A percentile compares a stretch with the other conserved stretches of the same genome.
Evolutionary conservation across 345 rosid species (phyloP).

Genomic region (Populus tremula): DNA sequence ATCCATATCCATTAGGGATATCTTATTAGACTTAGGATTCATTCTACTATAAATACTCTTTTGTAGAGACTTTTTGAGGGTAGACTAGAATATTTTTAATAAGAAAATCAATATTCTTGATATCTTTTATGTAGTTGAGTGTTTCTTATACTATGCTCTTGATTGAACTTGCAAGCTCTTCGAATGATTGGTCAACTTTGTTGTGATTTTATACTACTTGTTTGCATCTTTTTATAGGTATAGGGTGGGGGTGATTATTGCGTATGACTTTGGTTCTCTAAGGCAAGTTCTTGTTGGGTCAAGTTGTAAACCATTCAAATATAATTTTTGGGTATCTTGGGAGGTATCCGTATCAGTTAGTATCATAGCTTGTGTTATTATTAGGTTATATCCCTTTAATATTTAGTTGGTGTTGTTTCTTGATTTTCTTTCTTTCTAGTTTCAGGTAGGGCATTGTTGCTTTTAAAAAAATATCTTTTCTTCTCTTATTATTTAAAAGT

Average conservation of each 20-base stretch:
- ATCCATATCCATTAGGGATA: too few species aligned
- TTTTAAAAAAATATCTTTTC: too few species aligned
- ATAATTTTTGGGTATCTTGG: background rate
- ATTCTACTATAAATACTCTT: too few species aligned
- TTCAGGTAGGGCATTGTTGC: background rate
- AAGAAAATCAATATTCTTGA: background rate
- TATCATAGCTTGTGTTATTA: too few species aligned
- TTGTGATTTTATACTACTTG: background rate
- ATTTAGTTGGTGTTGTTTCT: background rate
- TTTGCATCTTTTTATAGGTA: too few species aligned
- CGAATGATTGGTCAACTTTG: background rate
- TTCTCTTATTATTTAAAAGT: background rate
- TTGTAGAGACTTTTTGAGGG: background rate
- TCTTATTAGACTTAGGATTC: background rate
- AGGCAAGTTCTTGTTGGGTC: background rate
- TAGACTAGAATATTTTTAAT: too few species aligned
- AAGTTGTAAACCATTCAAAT: too few species aligned
- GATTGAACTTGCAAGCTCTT: too few species aligned
- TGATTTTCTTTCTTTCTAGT: background rate
- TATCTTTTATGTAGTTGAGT: background rate
- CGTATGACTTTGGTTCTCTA: too few species aligned
- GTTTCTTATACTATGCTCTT: background rate
- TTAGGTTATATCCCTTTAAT: background rate
- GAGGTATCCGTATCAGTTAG: too few species aligned
- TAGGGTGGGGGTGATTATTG: too few species aligned